A percentile compares a stretch with the other conserved stretches of the same genome.
Conservation (phyloP, 116 monocot genomes). For the Iris pallida region DNA sequence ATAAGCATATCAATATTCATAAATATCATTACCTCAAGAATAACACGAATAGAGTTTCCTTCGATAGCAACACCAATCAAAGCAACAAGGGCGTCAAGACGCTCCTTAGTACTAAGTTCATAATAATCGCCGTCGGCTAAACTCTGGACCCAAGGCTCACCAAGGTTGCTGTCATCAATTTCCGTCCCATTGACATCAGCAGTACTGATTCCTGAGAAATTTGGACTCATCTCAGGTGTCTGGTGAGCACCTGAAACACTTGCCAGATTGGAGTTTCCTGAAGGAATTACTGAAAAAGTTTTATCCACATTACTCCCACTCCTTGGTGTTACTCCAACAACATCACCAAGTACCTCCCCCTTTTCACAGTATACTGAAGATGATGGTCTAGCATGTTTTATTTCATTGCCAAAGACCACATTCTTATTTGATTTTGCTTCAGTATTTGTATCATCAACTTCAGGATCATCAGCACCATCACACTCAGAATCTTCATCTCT, state of each 20-base stretch:
- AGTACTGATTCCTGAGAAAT: slow-evolving; percentile 20
- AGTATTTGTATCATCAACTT: slow-evolving; percentile 47
- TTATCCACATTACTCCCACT: slow-evolving; percentile 16
- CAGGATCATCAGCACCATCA: slow-evolving; percentile 84
- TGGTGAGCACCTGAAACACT: slow-evolving; percentile 16
- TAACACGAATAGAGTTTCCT: slow-evolving; percentile 77
- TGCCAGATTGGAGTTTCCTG: slow-evolving; percentile 16
- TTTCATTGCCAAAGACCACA: slow-evolving; percentile 22
- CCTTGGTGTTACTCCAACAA: slow-evolving; percentile 14
- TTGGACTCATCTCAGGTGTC: slow-evolving; percentile 11
- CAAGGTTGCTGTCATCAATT: slow-evolving; percentile 81
- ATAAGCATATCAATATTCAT: not conserved
- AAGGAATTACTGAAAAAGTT: slow-evolving; percentile 9
- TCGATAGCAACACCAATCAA: slow-evolving; percentile 76
- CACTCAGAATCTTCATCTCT: slow-evolving; percentile 80
- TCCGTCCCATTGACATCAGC: slow-evolving; percentile 43
- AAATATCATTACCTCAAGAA: slow-evolving; percentile 66
- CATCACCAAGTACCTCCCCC: slow-evolving; percentile 1
- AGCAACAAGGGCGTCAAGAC: slow-evolving; percentile 84
- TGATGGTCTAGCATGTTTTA: slow-evolving; percentile 18
- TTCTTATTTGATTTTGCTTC: slow-evolving; percentile 27
- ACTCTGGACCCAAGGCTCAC: slow-evolving; percentile 86
- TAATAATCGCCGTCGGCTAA: slow-evolving; percentile 91
- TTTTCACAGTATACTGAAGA: slow-evolving; percentile 19
- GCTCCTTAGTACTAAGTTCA: slow-evolving; percentile 86